Evolutionary conservation across 2,329 filamentous ascomycete species (phyloP).

Genomic region (Sarocladium oryzae): DNA sequence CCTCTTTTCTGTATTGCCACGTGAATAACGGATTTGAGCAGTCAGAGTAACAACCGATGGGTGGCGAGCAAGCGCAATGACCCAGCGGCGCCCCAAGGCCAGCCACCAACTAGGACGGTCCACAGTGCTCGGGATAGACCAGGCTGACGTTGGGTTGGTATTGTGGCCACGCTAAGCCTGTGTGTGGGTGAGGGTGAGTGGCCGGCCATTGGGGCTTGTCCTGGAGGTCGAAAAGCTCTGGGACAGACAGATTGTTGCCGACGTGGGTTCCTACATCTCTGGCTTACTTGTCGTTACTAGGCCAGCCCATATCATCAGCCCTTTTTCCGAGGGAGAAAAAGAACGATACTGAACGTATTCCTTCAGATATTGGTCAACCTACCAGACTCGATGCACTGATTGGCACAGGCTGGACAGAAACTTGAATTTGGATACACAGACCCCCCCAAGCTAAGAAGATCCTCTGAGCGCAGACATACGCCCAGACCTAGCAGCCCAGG

Average conservation of each 20-base stretch:
- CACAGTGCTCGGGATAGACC: not conserved
- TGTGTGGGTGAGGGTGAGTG: not conserved
- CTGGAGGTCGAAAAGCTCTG: not conserved
- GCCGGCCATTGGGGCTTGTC: not conserved
- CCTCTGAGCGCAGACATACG: slow-evolving; percentile 7
- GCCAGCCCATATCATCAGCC: too few relatives aligned
- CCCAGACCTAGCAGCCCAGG: slow-evolving; percentile 8
- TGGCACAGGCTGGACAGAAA: not conserved
- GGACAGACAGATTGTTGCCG: slow-evolving; percentile 1
- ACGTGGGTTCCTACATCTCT: too few relatives aligned
- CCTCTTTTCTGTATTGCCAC: not conserved
- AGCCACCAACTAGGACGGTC: not conserved
- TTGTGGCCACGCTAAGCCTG: slow-evolving; percentile 1
- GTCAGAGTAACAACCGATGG: not conserved
- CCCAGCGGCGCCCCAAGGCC: too few relatives aligned
- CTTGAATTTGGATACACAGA: not conserved
- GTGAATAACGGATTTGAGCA: not conserved
- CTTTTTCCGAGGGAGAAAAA: too few relatives aligned
- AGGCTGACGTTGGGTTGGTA: not conserved
- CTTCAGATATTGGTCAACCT: too few relatives aligned
- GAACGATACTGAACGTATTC: too few relatives aligned
- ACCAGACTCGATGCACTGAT: not conserved
- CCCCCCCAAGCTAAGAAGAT: not conserved
- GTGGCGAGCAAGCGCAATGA: not conserved
- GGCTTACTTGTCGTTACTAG: too few relatives aligned